These are phyloP conservation scores for Stenocarpella maydis DNA, from an alignment of 2,329 filamentous ascomycete species.

Conservation along the genomic window DNA sequence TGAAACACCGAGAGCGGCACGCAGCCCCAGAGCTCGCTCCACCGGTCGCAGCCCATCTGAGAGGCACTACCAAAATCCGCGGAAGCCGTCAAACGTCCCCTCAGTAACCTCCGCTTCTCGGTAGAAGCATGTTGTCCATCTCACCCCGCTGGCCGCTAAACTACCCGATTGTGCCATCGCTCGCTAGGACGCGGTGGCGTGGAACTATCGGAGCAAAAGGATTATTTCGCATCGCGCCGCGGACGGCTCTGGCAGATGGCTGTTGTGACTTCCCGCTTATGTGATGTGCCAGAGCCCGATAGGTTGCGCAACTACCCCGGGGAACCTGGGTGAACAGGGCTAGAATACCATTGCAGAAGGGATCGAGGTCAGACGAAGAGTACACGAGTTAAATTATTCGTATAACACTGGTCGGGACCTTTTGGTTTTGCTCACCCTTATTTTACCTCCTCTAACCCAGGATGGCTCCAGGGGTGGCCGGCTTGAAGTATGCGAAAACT, in stretches of 20 bases:
- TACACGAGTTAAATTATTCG: neutral
- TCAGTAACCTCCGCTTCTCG: conserved; percentile 1
- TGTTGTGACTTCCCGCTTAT: neutral
- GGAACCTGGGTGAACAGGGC: neutral
- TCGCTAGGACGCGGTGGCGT: conserved; percentile 1
- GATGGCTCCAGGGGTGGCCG: neutral
- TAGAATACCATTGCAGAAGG: neutral
- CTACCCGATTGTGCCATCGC: neutral
- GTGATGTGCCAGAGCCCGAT: conserved; percentile 5
- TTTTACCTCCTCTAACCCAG: neutral
- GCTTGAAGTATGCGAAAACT: neutral
- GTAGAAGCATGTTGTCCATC: conserved; percentile 1
- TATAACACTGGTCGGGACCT: neutral
- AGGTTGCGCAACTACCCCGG: neutral
- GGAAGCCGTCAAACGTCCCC: conserved; percentile 17
- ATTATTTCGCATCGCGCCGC: conserved; percentile 18
- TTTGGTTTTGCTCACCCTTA: neutral
- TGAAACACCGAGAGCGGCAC: conserved; percentile 10
- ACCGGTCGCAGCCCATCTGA: conserved; percentile 3
- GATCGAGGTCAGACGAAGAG: neutral
- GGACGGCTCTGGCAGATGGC: neutral
- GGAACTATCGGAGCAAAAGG: neutral
- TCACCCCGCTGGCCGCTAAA: conserved; percentile 15
- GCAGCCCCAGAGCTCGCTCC: neutral
- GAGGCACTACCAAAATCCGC: neutral